Evolutionary conservation across 768 basidiomycete species (phyloP).

Genomic region (Auricularia cornea): DNA sequence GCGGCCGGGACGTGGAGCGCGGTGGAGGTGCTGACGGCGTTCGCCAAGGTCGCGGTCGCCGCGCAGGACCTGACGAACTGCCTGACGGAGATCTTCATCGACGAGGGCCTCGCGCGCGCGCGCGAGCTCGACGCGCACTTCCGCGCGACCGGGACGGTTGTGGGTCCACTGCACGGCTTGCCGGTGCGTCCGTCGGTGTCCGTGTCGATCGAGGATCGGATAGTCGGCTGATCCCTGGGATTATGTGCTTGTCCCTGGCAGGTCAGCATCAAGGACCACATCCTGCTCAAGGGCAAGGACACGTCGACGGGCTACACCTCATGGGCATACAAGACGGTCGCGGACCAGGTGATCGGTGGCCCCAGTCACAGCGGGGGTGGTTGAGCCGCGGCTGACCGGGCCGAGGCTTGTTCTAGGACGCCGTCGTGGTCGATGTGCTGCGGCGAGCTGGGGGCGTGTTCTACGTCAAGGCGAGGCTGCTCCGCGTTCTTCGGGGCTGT

Average conservation of each 20-base stretch:
- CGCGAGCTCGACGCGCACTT: slow-evolving; percentile 41
- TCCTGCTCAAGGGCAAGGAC: slow-evolving; percentile 36
- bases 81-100: slow-evolving; percentile 41
- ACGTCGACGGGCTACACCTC: slow-evolving; percentile 26
- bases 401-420: slow-evolving; percentile 29
- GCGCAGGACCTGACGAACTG: slow-evolving; percentile 22
- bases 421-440: slow-evolving; percentile 37
- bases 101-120: slow-evolving; percentile 41
- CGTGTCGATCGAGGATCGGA: no score
- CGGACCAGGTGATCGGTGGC: slow-evolving; percentile 20
- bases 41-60: slow-evolving; percentile 28
- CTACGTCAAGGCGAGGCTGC: slow-evolving; percentile 24
- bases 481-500: not conserved
- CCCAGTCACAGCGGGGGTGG: no score
- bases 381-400: no score
- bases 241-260: no score
- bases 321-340: slow-evolving; percentile 32
- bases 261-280: slow-evolving; percentile 34
- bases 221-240: not conserved
- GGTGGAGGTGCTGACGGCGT: slow-evolving; percentile 30
- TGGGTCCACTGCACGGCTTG: slow-evolving; percentile 45
- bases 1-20: slow-evolving; percentile 19
- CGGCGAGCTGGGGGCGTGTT: slow-evolving; percentile 38
- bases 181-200: slow-evolving; percentile 26
- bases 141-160: slow-evolving; percentile 35